These are phyloP conservation scores for Saccharomycopsis selenospora DNA, from an alignment of 805 yeast genomes.

Conservation along the genomic window DNA sequence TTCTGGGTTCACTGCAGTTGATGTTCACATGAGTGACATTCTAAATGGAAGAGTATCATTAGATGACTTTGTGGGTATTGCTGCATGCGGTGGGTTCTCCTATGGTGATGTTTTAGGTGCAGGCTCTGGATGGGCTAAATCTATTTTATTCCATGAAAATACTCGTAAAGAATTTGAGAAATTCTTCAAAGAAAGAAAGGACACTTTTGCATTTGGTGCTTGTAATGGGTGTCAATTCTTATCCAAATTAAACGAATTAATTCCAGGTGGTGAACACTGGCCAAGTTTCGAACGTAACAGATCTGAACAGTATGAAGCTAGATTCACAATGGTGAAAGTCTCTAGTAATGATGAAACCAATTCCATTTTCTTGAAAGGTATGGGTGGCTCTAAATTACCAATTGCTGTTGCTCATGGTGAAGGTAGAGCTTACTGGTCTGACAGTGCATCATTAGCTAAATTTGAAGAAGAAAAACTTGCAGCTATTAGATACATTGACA, in stretches of 20 bases:
- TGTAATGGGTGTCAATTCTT: conserved; percentile 98
- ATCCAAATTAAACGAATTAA: conserved; percentile 73
- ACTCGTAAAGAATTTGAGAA: conserved; percentile 68
- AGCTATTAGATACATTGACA: conserved; percentile 79
- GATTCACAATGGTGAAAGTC: conserved; percentile 84
- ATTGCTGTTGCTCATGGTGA: conserved; percentile 99
- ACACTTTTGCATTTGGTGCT: conserved; percentile 96
- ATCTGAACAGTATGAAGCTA: conserved; percentile 94
- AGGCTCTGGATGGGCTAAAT: conserved; percentile 98
- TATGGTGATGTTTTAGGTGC: conserved; percentile 99
- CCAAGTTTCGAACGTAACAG: conserved; percentile 87
- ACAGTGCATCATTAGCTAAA: conserved; percentile 36
- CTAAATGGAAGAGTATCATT: conserved; percentile 63
- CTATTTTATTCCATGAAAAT: conserved; percentile 75
- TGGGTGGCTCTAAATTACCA: conserved; percentile 92
- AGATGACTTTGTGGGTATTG: conserved; percentile 81
- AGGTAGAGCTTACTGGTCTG: conserved; percentile 75
- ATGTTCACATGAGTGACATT: conserved; percentile 95
- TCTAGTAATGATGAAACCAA: conserved; percentile 43
- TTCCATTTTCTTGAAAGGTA: conserved; percentile 72
- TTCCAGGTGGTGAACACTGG: conserved; percentile 95
- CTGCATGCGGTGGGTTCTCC: conserved; percentile 99
- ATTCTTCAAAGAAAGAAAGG: conserved; percentile 79
- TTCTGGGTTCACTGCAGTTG: conserved; percentile 91
- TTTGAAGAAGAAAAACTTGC: conserved; percentile 50